Base-by-base conservation (phyloP, 2,329 filamentous ascomycete species). In the Colletotrichum sp. region DNA sequence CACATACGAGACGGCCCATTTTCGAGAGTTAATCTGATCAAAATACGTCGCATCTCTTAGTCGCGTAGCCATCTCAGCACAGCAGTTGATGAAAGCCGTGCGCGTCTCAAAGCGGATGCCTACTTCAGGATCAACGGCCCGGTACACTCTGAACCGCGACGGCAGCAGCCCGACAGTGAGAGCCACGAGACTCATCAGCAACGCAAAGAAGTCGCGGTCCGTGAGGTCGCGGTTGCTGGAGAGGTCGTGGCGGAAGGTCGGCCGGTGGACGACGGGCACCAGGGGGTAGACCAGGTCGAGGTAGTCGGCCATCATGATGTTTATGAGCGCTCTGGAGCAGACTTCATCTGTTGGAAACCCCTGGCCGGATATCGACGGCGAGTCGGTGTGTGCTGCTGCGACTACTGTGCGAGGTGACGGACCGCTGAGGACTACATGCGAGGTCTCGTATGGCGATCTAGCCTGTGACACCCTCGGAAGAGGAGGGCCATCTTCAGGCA, bases 1-100 rank as follows among this genome's bases (percentile, higher is more conserved):
- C 1, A 83, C 72, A 65, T 84, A 85, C 2, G 81, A 82, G 2
- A 81, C 78, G 7, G 83, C 81, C 80, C 83, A 85, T 60, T 85
- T 84, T n/a, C 80, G 78, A 44, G 82, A 81, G 74, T 79, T 84
- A 7, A 82, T 77, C 3, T 79, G 75, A 55, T 82, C 80, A 78
- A 80, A 82, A 44, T 82, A 82, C 27, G 65, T 75, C 8, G 72
- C 61, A 1, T 76, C 76, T 15, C 81, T 78, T 9, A 79, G 74
- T 1, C 79, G 79, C 16, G 78, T 74, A 57, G 80, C 81, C 34
- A 78, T 71, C 28, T 81, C 78, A 15, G 79, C 77, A 44, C 80
- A 81, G 36, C 74, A 78, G 72, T 79, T 81, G 70, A 82, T 80
- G 72, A 82, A 75, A 9, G 78, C 77, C 7, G 77, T 79, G 5